These are phyloP conservation scores for Sonneratia caseolaris DNA, from an alignment of 345 rosid genomes.

Conservation along the genomic window DNA sequence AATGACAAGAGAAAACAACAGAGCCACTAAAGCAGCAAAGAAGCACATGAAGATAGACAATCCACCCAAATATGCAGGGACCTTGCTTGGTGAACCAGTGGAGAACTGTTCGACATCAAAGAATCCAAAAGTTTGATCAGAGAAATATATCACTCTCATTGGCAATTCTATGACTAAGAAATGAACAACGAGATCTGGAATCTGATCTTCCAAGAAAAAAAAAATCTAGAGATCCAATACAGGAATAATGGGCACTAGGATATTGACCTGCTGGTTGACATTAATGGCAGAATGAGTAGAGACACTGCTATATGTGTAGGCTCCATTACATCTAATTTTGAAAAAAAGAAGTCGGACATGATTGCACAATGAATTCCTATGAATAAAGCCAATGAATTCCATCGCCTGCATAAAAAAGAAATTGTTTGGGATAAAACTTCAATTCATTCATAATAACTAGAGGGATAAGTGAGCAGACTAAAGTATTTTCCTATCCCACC, in stretches of 20 bases:
- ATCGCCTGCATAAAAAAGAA: slow-evolving; percentile 39
- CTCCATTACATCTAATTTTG: slow-evolving; percentile 46
- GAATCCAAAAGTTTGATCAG: background rate
- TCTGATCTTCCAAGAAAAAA: background rate
- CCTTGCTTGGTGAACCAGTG: slow-evolving; percentile 35
- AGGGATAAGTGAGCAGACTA: background rate
- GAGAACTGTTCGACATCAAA: slow-evolving; percentile 33
- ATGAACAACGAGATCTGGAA: background rate
- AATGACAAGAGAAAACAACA: slow-evolving; percentile 49
- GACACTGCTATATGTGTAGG: slow-evolving; percentile 47
- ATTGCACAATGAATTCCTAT: slow-evolving; percentile 51
- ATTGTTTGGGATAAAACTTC: background rate
- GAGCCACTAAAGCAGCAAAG: slow-evolving; percentile 34
- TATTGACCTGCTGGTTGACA: slow-evolving; percentile 38
- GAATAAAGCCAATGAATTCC: slow-evolving; percentile 30
- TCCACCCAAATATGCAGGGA: slow-evolving; percentile 60
- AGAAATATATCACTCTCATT: background rate
- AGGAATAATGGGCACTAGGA: slow-evolving; percentile 2
- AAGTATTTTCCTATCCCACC: slow-evolving; percentile 21
- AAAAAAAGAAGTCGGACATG: slow-evolving; percentile 54
- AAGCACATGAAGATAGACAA: slow-evolving; percentile 53
- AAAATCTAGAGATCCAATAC: background rate
- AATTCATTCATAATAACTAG: background rate
- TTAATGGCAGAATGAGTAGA: slow-evolving; percentile 39
- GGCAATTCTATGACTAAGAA: background rate